Evolutionary conservation across 768 basidiomycete genomes (phyloP).

Genomic region (Gautieria morchelliformis): DNA sequence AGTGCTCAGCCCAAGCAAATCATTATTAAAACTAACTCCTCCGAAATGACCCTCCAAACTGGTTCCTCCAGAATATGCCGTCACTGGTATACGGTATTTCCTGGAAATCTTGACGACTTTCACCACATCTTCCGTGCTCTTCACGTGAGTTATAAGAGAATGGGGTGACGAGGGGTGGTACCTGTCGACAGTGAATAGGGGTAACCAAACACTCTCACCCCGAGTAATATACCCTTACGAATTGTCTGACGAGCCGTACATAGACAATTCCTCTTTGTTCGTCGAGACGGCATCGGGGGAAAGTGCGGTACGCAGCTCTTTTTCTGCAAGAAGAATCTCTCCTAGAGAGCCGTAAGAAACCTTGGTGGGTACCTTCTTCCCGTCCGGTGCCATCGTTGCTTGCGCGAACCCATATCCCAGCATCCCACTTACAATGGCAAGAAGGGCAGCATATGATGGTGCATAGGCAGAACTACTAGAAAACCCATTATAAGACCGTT

Average conservation of each 20-base stretch:
- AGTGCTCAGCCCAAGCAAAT: background rate
- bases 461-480: background rate
- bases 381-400: slow-evolving; percentile 3
- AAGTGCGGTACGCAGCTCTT: slow-evolving; percentile 38
- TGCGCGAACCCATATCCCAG: background rate
- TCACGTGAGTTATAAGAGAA: slow-evolving; percentile 43
- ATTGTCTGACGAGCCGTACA: slow-evolving; percentile 59
- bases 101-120: slow-evolving; percentile 67
- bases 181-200: background rate
- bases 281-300: slow-evolving; percentile 41
- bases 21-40: slow-evolving; percentile 36
- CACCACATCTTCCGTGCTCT: slow-evolving; percentile 74
- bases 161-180: slow-evolving; percentile 45
- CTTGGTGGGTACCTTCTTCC: background rate
- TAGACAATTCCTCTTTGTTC: slow-evolving; percentile 37
- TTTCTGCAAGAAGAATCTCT: background rate
- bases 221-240: slow-evolving; percentile 28
- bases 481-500: background rate
- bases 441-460: background rate
- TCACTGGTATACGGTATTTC: slow-evolving; percentile 66
- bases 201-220: background rate
- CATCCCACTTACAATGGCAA: slow-evolving; percentile 2
- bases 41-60: slow-evolving; percentile 82
- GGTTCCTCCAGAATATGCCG: slow-evolving; percentile 78
- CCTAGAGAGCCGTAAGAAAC: background rate